Evolutionary conservation across 371 early-diverging fungal genomes (phyloP).

Genomic region (Lichtheimia corymbifera): DNA sequence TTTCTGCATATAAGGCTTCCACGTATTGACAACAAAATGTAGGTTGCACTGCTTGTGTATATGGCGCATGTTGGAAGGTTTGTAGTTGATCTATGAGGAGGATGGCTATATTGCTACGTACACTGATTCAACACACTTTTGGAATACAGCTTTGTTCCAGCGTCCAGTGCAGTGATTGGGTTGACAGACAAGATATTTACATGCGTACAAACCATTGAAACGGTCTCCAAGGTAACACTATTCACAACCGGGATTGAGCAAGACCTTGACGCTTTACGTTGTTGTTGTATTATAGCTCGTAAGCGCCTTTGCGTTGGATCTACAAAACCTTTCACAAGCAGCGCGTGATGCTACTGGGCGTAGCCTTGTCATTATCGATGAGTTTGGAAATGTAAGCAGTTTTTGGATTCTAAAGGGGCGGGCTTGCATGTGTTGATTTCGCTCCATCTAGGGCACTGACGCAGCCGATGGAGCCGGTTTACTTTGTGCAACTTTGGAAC

Average conservation of each 20-base stretch:
- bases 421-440: background rate
- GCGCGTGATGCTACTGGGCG: slow-evolving; percentile 50
- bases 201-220: slow-evolving; percentile 65
- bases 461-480: slow-evolving; percentile 61
- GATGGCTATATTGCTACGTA: no score
- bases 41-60: slow-evolving; percentile 69
- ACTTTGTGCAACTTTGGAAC: slow-evolving; percentile 57
- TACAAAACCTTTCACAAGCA: slow-evolving; percentile 65
- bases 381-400: slow-evolving; percentile 51
- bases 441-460: slow-evolving; percentile 42
- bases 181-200: slow-evolving; percentile 91
- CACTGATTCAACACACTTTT: slow-evolving; percentile 31
- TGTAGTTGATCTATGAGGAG: no score
- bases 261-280: background rate
- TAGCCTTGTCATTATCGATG: slow-evolving; percentile 67
- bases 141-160: slow-evolving; percentile 90
- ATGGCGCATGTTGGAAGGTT: slow-evolving; percentile 84
- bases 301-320: slow-evolving; percentile 72
- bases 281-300: slow-evolving; percentile 45
- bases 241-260: background rate
- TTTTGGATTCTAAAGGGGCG: background rate
- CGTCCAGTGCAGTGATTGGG: slow-evolving; percentile 75
- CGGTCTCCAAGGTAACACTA: slow-evolving; percentile 42
- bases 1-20: no score
- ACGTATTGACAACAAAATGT: background rate